Conservation (phyloP, 169 alveolate species). For the Babesia ovis region DNA sequence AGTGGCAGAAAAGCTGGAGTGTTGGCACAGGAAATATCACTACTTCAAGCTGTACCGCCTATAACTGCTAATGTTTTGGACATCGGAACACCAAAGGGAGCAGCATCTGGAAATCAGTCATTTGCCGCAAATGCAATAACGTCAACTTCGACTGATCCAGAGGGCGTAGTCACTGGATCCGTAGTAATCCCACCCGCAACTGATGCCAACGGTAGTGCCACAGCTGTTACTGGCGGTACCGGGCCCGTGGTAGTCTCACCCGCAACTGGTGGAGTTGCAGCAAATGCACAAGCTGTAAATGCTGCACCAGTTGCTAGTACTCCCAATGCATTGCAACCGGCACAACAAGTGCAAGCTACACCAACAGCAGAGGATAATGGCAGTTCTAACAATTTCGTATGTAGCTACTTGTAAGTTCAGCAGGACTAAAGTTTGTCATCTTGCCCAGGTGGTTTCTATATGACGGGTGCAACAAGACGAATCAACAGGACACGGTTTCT, state of each 20-base stretch:
- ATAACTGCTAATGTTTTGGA: too few species aligned
- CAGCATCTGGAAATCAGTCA: too few species aligned
- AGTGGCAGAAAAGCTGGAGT: slow-evolving; percentile 4
- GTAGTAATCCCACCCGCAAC: too few species aligned
- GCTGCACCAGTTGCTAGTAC: background rate
- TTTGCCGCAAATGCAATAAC: too few species aligned
- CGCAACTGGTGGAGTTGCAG: too few species aligned
- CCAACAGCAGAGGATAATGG: background rate
- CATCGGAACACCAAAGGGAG: too few species aligned
- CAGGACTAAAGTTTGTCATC: background rate
- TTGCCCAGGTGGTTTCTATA: slow-evolving; percentile 26
- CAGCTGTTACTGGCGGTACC: too few species aligned
- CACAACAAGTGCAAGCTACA: too few species aligned
- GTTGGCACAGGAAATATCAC: background rate
- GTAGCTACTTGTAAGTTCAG: slow-evolving; percentile 41
- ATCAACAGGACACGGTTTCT: background rate
- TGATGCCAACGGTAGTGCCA: background rate
- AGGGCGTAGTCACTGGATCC: too few species aligned
- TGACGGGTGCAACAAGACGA: slow-evolving; percentile 10
- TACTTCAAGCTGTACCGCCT: slow-evolving; percentile 7
- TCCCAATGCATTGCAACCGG: background rate
- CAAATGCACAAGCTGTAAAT: slow-evolving; percentile 1
- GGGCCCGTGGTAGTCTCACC: too few species aligned
- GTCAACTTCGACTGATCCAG: too few species aligned
- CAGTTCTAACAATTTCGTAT: slow-evolving; percentile 3